Percentiles rank a stretch among this genome's conserved stretches.
Evolutionary conservation across 768 basidiomycete species (phyloP).

Genomic region (Peribolospora baueri): DNA sequence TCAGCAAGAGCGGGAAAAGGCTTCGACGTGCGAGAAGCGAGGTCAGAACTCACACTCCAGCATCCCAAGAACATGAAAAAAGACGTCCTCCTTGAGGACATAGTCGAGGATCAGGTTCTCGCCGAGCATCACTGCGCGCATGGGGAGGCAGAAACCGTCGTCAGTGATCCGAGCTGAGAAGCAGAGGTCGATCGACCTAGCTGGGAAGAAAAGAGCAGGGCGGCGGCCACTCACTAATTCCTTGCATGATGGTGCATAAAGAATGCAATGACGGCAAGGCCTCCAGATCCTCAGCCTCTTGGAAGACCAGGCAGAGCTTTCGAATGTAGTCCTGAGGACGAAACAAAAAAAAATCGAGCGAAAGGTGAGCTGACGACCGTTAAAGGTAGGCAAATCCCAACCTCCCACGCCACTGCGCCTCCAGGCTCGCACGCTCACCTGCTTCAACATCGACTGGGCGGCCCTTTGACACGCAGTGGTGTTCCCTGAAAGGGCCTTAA

Average conservation of each 20-base stretch:
- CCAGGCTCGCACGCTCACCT: constrained; percentile 30
- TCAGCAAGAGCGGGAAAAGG: constrained; percentile 6
- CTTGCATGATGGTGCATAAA: constrained; percentile 75
- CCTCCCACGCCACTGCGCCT: constrained; percentile 3
- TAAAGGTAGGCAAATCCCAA: constrained; percentile 5
- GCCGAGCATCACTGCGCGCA: constrained; percentile 56
- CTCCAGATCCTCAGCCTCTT: constrained; percentile 79
- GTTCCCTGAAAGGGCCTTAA: constrained; percentile 51
- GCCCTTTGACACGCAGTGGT: constrained; percentile 52
- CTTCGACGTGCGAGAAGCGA: not conserved
- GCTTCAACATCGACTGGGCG: constrained; percentile 65
- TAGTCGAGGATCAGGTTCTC: constrained; percentile 87
- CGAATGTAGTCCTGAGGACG: constrained; percentile 56
- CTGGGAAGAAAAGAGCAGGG: too few species aligned
- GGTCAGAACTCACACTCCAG: constrained; percentile 54
- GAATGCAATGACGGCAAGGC: constrained; percentile 72
- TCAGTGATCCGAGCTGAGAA: not conserved
- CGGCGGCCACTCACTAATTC: constrained; percentile 41
- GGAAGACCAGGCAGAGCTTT: constrained; percentile 55
- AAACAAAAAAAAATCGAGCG: not conserved
- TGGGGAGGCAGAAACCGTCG: not conserved
- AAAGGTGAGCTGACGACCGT: constrained; percentile 1
- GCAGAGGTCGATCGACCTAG: too few species aligned
- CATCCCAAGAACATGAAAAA: constrained; percentile 81
- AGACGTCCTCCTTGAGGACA: constrained; percentile 74